phyloP scores from a whole-genome alignment of 768 basidiomycete species.

The Gymnopilus dilepis region DNA sequence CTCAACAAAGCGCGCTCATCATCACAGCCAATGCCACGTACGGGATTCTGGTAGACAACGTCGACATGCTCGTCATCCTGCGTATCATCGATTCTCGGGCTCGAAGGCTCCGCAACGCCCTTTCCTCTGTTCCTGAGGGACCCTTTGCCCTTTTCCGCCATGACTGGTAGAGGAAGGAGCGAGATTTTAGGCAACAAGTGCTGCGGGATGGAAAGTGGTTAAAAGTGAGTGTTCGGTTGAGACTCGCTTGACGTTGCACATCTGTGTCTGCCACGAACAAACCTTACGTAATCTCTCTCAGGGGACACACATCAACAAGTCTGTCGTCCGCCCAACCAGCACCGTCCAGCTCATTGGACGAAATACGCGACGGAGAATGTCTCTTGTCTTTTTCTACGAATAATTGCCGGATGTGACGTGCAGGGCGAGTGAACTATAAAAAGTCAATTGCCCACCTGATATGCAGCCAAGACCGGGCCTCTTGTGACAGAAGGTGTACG shows the following conservation, averaged over 20 bases:
- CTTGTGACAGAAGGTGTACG: no score
- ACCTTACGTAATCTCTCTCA: constrained; percentile 13
- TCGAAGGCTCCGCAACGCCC: constrained; percentile 24
- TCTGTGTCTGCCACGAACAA: constrained; percentile 17
- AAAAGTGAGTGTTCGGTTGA: constrained; percentile 2
- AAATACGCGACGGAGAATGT: background rate
- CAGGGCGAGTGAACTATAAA: background rate
- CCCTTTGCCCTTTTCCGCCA: constrained; percentile 37
- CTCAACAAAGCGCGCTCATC: background rate
- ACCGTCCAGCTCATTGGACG: background rate
- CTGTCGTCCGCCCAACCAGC: background rate
- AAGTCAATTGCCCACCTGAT: background rate
- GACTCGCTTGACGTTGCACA: background rate
- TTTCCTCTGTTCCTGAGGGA: constrained; percentile 28
- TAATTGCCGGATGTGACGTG: background rate
- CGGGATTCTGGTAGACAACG: constrained; percentile 54
- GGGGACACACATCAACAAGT: constrained; percentile 1
- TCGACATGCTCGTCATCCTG: constrained; percentile 60
- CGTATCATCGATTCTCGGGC: constrained; percentile 34
- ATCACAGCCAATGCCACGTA: constrained; percentile 33
- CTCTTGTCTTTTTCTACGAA: background rate
- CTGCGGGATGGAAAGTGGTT: constrained; percentile 8
- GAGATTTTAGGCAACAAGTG: constrained; percentile 3
- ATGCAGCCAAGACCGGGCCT: no score
- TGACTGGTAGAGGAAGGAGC: constrained; percentile 32